Conservation (phyloP, 768 basidiomycete genomes). For the Xerocomus spinulosus region DNA sequence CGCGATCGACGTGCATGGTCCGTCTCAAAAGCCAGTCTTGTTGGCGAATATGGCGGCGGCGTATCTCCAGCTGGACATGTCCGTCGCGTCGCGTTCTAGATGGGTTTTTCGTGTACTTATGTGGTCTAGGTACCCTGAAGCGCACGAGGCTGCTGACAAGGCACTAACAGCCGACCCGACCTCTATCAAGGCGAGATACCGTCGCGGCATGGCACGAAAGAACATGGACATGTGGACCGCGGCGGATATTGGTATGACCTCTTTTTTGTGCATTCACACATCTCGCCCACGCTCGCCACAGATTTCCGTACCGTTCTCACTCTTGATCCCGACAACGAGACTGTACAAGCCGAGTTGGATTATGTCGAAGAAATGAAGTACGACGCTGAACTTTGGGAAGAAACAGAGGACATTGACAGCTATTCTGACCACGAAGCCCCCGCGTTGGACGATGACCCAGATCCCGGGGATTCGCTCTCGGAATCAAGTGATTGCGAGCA, state of each 20-base stretch:
- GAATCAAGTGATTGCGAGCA: conserved; percentile 55
- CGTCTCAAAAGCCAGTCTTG: conserved; percentile 30
- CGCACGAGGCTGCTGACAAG: conserved; percentile 25
- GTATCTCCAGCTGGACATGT: conserved; percentile 41
- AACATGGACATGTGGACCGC: conserved; percentile 16
- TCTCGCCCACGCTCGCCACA: conserved; percentile 3
- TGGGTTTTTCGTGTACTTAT: not conserved
- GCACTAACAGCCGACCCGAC: conserved; percentile 30
- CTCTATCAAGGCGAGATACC: conserved; percentile 33
- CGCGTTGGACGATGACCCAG: conserved; percentile 22
- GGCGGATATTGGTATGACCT: conserved; percentile 22
- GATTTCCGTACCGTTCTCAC: conserved; percentile 27
- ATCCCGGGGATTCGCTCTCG: conserved; percentile 39
- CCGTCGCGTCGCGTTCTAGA: not conserved
- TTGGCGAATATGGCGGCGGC: conserved; percentile 41
- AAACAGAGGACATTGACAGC: not conserved
- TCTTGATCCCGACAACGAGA: conserved; percentile 25
- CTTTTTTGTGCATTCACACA: no score
- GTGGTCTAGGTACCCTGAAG: conserved; percentile 23
- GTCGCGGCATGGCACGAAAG: conserved; percentile 33
- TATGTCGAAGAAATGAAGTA: not conserved
- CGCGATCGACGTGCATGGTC: conserved; percentile 37
- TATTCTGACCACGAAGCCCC: conserved; percentile 17
- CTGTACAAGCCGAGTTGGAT: conserved; percentile 17
- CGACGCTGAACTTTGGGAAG: not conserved